phyloP scores from a whole-genome alignment of 306 rosid species.

The Vachellia pachyceras region DNA sequence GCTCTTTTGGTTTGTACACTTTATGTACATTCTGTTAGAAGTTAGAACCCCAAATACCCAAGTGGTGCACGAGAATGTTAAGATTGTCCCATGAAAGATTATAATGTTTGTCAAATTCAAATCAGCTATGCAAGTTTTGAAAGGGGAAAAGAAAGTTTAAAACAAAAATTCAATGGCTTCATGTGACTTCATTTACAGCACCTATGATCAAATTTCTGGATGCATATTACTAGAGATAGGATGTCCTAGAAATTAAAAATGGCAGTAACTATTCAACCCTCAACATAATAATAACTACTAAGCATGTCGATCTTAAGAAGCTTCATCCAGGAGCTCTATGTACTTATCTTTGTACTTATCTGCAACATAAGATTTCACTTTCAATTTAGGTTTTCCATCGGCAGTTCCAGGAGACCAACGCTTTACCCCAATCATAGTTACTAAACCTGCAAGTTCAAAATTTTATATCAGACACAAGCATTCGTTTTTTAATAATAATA shows the following conservation, averaged over 20 bases:
- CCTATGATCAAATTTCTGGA: neutral
- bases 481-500: neutral
- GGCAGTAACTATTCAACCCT: too few relatives aligned
- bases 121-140: neutral
- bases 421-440: slow-evolving; percentile 70
- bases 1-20: too few relatives aligned
- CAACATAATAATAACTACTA: too few relatives aligned
- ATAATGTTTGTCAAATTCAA: too few relatives aligned
- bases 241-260: neutral
- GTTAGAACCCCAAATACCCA: too few relatives aligned
- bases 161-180: neutral
- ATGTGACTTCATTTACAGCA: neutral
- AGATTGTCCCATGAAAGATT: too few relatives aligned
- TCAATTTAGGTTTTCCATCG: slow-evolving; percentile 43
- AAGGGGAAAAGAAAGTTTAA: neutral
- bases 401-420: slow-evolving; percentile 56
- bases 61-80: too few relatives aligned
- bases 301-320: too few relatives aligned
- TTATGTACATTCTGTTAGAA: too few relatives aligned
- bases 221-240: neutral
- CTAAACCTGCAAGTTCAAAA: slow-evolving; percentile 50
- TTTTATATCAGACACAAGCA: neutral
- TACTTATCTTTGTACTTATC: slow-evolving; percentile 42
- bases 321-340: slow-evolving; percentile 46
- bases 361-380: slow-evolving; percentile 56